Evolutionary conservation across 1,284 basidiomycete genomes (phyloP), one percentile per base, ranked within the genome.

Genomic region (Ustilago hordei): DNA sequence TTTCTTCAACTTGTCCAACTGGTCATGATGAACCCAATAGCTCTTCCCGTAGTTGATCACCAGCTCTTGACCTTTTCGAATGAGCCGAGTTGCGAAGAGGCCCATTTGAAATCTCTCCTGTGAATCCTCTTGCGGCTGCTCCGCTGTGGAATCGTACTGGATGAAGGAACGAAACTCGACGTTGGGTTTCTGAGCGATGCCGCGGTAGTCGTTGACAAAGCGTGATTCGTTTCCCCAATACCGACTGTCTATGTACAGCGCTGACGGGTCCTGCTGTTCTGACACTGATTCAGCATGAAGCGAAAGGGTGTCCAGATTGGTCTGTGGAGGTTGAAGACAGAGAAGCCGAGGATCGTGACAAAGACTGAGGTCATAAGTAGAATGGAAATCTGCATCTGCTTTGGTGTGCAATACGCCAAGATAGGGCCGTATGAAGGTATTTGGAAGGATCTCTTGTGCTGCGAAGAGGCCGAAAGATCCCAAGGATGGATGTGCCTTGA

Each of bases 1-100:
- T 3, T 31, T 31, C 23, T 59, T 31, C 13, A 65, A 31, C 38
- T 64, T 28, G 1, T 15, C 8, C 3, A 75, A 52, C 23, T 75
- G 67, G 4, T 70, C 67, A n/a, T 48, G 43, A 54, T 76, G 74
- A 23, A 64, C 31, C 94, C 94, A 95, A 91, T 92, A 96, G n/a
- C 90, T 89, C 82, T 95, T 95, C n/a, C 95, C 95, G 84, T 97
- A 97, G 28, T 92, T 93, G 38, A 96, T 92, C 36, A 95, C 85
- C 48, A 98, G 90, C 86, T 97, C 95, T 15, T 94, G 91, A 2
- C 93, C 93, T 84, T 93, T 94, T 74, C 88, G 90, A 60, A 97
- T 91, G 11, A 87, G 87, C 41, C 89, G 88, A 52, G 86, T 89
- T 0, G 78, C 48, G 39, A 64, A 78, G 13, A 84, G 31, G 4